These are phyloP conservation scores for Podospora conica DNA, from an alignment of 495 filamentous ascomycete species.

Conservation along the genomic window DNA sequence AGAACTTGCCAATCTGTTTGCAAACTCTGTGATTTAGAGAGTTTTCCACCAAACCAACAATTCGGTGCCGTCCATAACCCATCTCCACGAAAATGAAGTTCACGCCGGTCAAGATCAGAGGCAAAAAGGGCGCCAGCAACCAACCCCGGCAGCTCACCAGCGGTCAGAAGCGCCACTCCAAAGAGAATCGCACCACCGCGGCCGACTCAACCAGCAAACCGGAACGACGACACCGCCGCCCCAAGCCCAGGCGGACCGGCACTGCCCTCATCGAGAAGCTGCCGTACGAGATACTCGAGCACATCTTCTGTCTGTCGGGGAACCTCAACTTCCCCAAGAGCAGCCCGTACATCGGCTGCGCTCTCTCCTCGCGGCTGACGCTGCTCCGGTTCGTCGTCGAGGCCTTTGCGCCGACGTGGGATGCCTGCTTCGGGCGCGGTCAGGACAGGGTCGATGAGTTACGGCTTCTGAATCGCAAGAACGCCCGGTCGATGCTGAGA, in stretches of 20 bases:
- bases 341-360: conserved; percentile 29
- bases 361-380: conserved; percentile 28
- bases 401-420: conserved; percentile 38
- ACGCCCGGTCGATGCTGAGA: too few relatives aligned
- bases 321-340: conserved; percentile 34
- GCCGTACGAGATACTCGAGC: conserved; percentile 39
- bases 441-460: not conserved
- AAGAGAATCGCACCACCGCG: not conserved
- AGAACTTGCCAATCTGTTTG: too few relatives aligned
- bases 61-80: not conserved
- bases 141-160: conserved; percentile 17
- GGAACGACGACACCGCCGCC: not conserved
- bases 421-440: conserved; percentile 23
- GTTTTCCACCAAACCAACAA: not conserved
- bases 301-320: conserved; percentile 33
- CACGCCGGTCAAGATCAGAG: conserved; percentile 24
- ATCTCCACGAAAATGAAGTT: conserved; percentile 11
- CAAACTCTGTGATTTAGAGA: too few relatives aligned
- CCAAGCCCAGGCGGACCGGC: conserved; percentile 15
- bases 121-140: conserved; percentile 16
- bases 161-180: not conserved
- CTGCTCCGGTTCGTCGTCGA: conserved; percentile 23
- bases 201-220: not conserved
- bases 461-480: too few relatives aligned
- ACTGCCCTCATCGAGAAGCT: conserved; percentile 30